phyloP scores from a whole-genome alignment of 1,139 yeast species.

The Sugiyamaella sp. region DNA sequence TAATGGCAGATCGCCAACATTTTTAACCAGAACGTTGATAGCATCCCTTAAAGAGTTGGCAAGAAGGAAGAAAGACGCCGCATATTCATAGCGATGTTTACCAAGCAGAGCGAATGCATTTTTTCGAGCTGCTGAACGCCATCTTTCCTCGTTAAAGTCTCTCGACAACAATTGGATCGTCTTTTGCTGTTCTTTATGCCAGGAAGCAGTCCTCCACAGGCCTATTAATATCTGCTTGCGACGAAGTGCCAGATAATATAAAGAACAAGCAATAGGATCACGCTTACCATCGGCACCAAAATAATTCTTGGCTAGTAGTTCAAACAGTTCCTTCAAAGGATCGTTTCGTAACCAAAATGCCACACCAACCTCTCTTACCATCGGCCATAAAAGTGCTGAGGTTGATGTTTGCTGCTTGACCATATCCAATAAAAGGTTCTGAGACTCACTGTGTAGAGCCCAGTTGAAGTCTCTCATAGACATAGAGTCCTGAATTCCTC shows the following conservation, averaged over 20 bases:
- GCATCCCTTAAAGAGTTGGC: conserved; percentile 79
- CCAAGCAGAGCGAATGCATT: conserved; percentile 91
- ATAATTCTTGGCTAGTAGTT: conserved; percentile 63
- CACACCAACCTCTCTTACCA: conserved; percentile 63
- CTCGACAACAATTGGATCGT: conserved; percentile 75
- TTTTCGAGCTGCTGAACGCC: conserved; percentile 87
- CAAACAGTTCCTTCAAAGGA: conserved; percentile 58
- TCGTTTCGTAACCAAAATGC: conserved; percentile 71
- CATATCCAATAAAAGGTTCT: conserved; percentile 61
- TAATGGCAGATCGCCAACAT: conserved; percentile 66
- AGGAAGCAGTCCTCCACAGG: conserved; percentile 77
- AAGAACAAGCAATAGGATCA: conserved; percentile 75
- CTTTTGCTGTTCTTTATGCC: conserved; percentile 80
- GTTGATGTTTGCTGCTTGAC: conserved; percentile 47
- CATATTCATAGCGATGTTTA: conserved; percentile 82
- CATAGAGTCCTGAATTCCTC: conserved; percentile 52
- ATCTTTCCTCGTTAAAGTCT: conserved; percentile 71
- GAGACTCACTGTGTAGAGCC: conserved; percentile 85
- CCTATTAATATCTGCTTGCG: conserved; percentile 79
- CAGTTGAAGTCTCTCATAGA: conserved; percentile 82
- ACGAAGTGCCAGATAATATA: conserved; percentile 74
- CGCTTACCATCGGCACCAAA: conserved; percentile 46
- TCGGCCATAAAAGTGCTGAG: conserved; percentile 57
- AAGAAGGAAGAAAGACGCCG: conserved; percentile 87
- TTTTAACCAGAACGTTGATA: conserved; percentile 68